Base-by-base conservation (phyloP, 306 rosid genomes). In the Inga leiocalycina region DNA sequence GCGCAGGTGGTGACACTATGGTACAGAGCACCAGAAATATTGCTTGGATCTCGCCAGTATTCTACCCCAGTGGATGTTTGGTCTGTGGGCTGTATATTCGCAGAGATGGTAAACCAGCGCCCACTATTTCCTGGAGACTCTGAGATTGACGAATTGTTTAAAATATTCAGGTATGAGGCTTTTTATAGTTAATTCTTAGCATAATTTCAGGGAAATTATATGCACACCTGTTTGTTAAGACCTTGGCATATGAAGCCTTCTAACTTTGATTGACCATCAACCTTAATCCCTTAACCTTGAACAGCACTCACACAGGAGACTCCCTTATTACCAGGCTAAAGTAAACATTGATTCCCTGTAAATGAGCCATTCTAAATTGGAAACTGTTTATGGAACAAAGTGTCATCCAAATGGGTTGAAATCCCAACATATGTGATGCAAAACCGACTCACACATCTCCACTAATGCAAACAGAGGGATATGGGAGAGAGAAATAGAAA, bases 71-170 rank as follows among this genome's bases (percentile, higher is more conserved):
- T 96, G 65, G 99, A 96, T 87, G 92, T 96, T 73, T 96, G 99
- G 99, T 96, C 99, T 5, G 99, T 96, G 84, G 99, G 99, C 75
- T 96, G 99, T 83, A 96, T 96, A 89, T 96, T 93, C 91, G 98
- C 99, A 61, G 99, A 96, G 95, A 96, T 96, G 99, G 87, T 94
- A 84, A 96, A 94, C 86, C 93, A 90, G 64, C 89, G 92, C 14
- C 97, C 99, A 54, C 87, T 96, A n/a, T 96, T 96, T 87, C 98
- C 98, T 54, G 99, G 99, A 71, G 99, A 96, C 86, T 96, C 99
- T 20, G 99, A 96, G 91, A 96, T 96, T 84, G 99, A 96, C 85
- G 99, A 96, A 84, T 86, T 96, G 89, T 94, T 92, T 83, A 96
- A 91, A 88, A 96, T 56, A 56, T 56, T 56, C 27, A 56, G 64